These are phyloP conservation scores for Cyberlindnera euphorbiae DNA, from an alignment of 805 yeast species.

Conservation along the genomic window DNA sequence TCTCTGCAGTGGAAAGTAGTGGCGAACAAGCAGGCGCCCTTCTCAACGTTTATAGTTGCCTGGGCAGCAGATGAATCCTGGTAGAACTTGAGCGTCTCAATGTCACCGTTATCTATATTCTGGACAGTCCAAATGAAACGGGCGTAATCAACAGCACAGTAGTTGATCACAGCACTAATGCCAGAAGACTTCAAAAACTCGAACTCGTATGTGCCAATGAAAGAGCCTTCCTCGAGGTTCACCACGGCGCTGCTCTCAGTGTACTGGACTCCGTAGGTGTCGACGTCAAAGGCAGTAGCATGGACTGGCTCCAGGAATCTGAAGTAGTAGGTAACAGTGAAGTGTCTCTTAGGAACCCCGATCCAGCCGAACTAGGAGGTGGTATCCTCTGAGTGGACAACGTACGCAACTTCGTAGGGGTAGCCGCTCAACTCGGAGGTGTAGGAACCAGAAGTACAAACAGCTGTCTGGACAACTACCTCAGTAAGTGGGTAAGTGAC, in stretches of 20 bases:
- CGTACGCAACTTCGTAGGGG: conserved; percentile 3
- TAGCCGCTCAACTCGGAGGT: conserved; percentile 3
- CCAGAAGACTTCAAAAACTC: conserved; percentile 4
- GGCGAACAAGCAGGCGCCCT: conserved; percentile 5
- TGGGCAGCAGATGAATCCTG: conserved; percentile 1
- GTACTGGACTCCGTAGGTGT: conserved; percentile 8
- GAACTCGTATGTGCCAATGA: conserved; percentile 8
- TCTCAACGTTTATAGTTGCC: conserved; percentile 1
- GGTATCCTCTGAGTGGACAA: background rate
- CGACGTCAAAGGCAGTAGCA: conserved; percentile 10
- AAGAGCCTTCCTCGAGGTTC: conserved; percentile 17
- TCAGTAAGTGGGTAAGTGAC: background rate
- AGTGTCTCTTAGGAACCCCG: conserved; percentile 4
- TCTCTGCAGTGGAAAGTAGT: conserved; percentile 7
- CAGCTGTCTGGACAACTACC: conserved; percentile 1
- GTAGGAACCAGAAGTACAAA: conserved; percentile 2
- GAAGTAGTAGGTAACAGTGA: conserved; percentile 17
- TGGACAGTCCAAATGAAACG: conserved; percentile 7
- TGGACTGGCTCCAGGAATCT: conserved; percentile 7
- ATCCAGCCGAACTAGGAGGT: background rate
- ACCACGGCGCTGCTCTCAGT: conserved; percentile 8
- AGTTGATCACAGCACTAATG: conserved; percentile 2
- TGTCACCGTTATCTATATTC: conserved; percentile 1
- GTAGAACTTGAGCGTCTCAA: conserved; percentile 9
- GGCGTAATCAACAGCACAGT: conserved; percentile 12